Percentiles rank a stretch among this genome's conserved stretches.
phyloP scores from a whole-genome alignment of 2,329 filamentous ascomycete species.

The Penicillium corylophilum region DNA sequence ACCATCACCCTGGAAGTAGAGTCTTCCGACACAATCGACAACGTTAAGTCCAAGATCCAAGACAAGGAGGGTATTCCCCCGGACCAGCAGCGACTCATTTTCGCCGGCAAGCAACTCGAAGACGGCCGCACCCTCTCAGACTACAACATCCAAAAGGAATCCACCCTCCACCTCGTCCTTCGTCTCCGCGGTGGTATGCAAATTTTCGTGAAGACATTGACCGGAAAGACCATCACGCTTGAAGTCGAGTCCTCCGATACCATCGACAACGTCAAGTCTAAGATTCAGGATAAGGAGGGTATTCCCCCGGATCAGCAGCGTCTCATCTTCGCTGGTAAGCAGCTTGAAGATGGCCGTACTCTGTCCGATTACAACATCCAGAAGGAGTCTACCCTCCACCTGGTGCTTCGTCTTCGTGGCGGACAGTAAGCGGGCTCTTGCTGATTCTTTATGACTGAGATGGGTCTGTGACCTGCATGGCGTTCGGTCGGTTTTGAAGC shows the following conservation, averaged over 20 bases:
- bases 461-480: constrained; percentile 36
- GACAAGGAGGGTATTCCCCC: constrained; percentile 83
- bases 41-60: constrained; percentile 88
- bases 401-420: constrained; percentile 52
- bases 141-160: constrained; percentile 97
- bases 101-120: constrained; percentile 89
- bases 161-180: constrained; percentile 76
- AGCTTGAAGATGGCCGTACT: constrained; percentile 54
- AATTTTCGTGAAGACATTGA: constrained; percentile 82
- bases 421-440: constrained; percentile 35
- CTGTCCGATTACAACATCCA: constrained; percentile 57
- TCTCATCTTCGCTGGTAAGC: constrained; percentile 70
- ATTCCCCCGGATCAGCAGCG: constrained; percentile 70
- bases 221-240: constrained; percentile 69
- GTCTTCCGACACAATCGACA: constrained; percentile 87
- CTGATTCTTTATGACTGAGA: constrained; percentile 20
- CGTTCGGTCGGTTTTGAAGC: constrained; percentile 38
- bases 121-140: constrained; percentile 88
- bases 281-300: constrained; percentile 81
- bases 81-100: constrained; percentile 91
- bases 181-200: constrained; percentile 81
- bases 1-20: constrained; percentile 93
- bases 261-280: constrained; percentile 69
- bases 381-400: constrained; percentile 64
- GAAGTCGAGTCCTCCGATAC: constrained; percentile 68